Evolutionary conservation across 805 yeast species (phyloP).

Genomic region (Torulaspora indica): DNA sequence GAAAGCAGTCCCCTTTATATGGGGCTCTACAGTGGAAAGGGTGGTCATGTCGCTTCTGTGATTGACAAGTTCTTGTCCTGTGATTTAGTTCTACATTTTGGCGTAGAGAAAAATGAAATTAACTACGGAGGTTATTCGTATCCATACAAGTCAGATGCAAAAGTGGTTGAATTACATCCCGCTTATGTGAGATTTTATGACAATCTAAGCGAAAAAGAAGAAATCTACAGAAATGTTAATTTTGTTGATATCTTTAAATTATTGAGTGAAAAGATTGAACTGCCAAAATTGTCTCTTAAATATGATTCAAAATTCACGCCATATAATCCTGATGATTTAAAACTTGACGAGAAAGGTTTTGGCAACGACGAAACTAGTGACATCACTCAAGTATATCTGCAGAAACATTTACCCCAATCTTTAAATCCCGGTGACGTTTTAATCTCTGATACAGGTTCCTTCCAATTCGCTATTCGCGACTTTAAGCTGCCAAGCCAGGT

Average conservation of each 20-base stretch:
- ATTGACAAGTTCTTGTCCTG: constrained; percentile 46
- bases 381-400: constrained; percentile 47
- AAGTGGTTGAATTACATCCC: constrained; percentile 49
- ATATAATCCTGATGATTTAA: constrained; percentile 26
- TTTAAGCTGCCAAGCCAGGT: constrained; percentile 53
- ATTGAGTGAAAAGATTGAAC: constrained; percentile 39
- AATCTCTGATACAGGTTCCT: constrained; percentile 80
- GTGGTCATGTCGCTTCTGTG: constrained; percentile 47
- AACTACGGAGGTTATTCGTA: constrained; percentile 64
- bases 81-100: constrained; percentile 68
- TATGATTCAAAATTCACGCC: constrained; percentile 22
- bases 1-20: constrained; percentile 61
- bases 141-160: constrained; percentile 40
- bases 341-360: constrained; percentile 6
- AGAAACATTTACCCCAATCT: constrained; percentile 40
- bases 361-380: constrained; percentile 17
- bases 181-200: constrained; percentile 48
- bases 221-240: constrained; percentile 39
- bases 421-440: constrained; percentile 62
- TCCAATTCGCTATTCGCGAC: constrained; percentile 73
- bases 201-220: constrained; percentile 15
- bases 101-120: constrained; percentile 61
- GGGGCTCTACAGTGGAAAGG: constrained; percentile 69
- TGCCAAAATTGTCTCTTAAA: constrained; percentile 20
- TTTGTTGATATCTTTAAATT: constrained; percentile 48